Percentiles rank a stretch among this genome's conserved stretches.
Evolutionary conservation across 108 stramenopile genomes (phyloP).

Genomic region (Nitzschia putrida): DNA sequence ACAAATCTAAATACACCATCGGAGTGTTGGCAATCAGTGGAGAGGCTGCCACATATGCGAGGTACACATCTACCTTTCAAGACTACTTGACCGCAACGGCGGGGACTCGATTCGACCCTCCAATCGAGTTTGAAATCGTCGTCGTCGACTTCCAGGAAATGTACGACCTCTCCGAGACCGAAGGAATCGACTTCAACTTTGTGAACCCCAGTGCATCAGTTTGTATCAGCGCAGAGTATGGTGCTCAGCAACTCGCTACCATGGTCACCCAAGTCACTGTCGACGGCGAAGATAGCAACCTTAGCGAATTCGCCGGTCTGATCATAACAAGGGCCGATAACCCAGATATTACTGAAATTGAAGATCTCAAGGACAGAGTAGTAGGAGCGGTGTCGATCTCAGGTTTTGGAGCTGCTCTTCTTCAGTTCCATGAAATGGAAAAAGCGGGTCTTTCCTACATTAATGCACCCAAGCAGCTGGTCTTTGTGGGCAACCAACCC

Average conservation of each 20-base stretch:
- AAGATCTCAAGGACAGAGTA: constrained; percentile 32
- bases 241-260: constrained; percentile 6
- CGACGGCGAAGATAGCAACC: neutral
- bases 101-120: constrained; percentile 20
- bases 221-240: constrained; percentile 6
- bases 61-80: constrained; percentile 3
- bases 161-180: neutral
- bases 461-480: constrained; percentile 33
- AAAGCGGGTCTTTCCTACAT: constrained; percentile 32
- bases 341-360: constrained; percentile 20
- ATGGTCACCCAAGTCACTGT: neutral
- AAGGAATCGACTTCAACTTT: constrained; percentile 8
- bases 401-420: constrained; percentile 36
- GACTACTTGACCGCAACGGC: constrained; percentile 24
- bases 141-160: constrained; percentile 4
- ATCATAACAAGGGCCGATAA: constrained; percentile 22
- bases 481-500: constrained; percentile 39
- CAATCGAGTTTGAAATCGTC: constrained; percentile 3
- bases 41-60: constrained; percentile 11
- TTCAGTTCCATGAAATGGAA: constrained; percentile 42
- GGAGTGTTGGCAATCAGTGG: constrained; percentile 26
- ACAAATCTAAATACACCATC: constrained; percentile 11
- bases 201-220: constrained; percentile 1
- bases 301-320: constrained; percentile 24
- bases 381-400: constrained; percentile 34